phyloP scores from a whole-genome alignment of 768 basidiomycete species.

The Amanita fuliginea region DNA sequence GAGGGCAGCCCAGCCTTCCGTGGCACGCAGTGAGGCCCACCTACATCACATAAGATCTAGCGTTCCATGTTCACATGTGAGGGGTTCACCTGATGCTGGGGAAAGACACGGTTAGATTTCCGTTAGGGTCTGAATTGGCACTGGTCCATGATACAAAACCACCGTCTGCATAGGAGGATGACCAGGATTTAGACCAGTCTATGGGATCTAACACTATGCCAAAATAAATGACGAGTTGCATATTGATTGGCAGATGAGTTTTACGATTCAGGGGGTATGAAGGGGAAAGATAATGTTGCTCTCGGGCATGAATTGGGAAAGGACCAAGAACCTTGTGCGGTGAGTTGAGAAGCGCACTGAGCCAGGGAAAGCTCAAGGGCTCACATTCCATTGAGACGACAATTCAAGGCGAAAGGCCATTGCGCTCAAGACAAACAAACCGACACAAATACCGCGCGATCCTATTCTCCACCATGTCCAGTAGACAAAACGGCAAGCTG shows the following conservation, averaged over 20 bases:
- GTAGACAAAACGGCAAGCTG: constrained; percentile 74
- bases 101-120: constrained; percentile 50
- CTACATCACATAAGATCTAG: constrained; percentile 21
- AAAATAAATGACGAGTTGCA: constrained; percentile 2
- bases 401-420: constrained; percentile 1
- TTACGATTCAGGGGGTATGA: constrained; percentile 61
- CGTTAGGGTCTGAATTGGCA: constrained; percentile 27
- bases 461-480: constrained; percentile 31
- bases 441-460: constrained; percentile 7
- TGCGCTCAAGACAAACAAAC: not conserved
- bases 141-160: constrained; percentile 51
- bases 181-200: constrained; percentile 38
- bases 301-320: constrained; percentile 75
- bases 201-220: constrained; percentile 37
- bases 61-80: not conserved
- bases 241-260: constrained; percentile 8
- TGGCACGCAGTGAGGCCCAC: constrained; percentile 61
- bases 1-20: constrained; percentile 80
- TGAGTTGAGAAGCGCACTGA: constrained; percentile 13
- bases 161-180: constrained; percentile 59
- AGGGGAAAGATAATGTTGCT: constrained; percentile 75
- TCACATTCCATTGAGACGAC: constrained; percentile 14
- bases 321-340: constrained; percentile 49
- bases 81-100: constrained; percentile 41
- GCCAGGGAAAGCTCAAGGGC: constrained; percentile 23